Evolutionary conservation across 345 rosid genomes (phyloP), one percentile per base, ranked within the genome.

Genomic region (Euphorbia peplus): DNA sequence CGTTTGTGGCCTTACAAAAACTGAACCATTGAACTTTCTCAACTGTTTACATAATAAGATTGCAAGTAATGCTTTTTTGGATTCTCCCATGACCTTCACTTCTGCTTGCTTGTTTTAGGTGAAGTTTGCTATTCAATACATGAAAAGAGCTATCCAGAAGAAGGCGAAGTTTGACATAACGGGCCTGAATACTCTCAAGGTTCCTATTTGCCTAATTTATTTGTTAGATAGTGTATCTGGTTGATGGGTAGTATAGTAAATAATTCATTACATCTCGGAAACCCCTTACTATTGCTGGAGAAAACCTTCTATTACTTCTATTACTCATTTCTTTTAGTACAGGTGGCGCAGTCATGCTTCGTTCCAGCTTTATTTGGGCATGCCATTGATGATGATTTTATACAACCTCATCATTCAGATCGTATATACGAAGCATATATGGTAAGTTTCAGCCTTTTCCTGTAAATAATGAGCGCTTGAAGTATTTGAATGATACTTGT

Each of bases 321-420:
- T 39, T 52, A 41, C 59, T 58, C 46, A 28, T 70, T 67, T 48
- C 64, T 48, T 64, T 18, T 61, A 25, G 73, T 78, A 19, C 69
- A 93, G 98, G 91, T 86, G 70, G 98, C 97, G 39, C 81, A 85
- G 61, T 82, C 85, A 73, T 76, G 87, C 83, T 89, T 89, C 76
- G 96, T 93, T 73, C 99, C 99, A 9, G 99, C 71, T 71, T 82
- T 93, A 74, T 85, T 91, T 87, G 99, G 99, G 57, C 99, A 93
- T 86, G 99, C 89, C 47, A 73, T 60, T 66, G 90, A 80, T 71
- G 99, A 93, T 82, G 95, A 93, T 76, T 93, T 93, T 73, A 91
- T 91, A 67, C 88, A 71, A 58, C 96, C 99, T 60, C 96, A 88
- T 80, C 99, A 93, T 74, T 83, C 99, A 28, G 95, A 93, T 71